Evolutionary conservation across 2,329 filamentous ascomycete genomes (phyloP).

Genomic region (Fusarium longipes): DNA sequence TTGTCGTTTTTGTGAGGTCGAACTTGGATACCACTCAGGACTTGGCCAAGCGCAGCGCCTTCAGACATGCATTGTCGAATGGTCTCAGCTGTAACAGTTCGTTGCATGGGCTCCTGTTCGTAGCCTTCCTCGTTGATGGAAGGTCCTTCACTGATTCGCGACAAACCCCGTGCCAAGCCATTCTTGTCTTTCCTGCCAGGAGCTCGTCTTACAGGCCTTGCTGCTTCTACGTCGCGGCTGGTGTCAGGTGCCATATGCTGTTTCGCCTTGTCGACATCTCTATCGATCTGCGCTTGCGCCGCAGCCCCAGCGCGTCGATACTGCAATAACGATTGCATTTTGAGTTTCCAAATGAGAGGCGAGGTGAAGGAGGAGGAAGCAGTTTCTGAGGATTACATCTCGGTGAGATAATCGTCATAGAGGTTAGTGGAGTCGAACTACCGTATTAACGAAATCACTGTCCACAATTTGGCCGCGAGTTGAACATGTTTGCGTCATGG

Average conservation of each 20-base stretch:
- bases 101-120: not conserved
- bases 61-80: conserved; percentile 23
- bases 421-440: conserved; percentile 4
- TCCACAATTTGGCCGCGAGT: not conserved
- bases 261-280: conserved; percentile 28
- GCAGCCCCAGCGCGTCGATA: conserved; percentile 33
- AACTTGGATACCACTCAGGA: conserved; percentile 48
- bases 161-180: not conserved
- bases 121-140: not conserved
- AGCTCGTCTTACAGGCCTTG: not conserved
- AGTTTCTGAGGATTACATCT: not conserved
- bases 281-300: conserved; percentile 39
- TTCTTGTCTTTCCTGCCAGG: not conserved
- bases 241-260: not conserved
- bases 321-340: conserved; percentile 39
- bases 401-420: conserved; percentile 14
- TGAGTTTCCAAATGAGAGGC: not conserved
- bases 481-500: not conserved
- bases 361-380: not conserved
- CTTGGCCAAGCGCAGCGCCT: conserved; percentile 43
- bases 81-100: conserved; percentile 5
- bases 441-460: not conserved
- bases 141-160: not conserved
- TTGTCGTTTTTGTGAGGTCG: conserved; percentile 40
- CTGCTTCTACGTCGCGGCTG: not conserved